phyloP scores from a whole-genome alignment of 345 rosid species.

The Psidium guajava region DNA sequence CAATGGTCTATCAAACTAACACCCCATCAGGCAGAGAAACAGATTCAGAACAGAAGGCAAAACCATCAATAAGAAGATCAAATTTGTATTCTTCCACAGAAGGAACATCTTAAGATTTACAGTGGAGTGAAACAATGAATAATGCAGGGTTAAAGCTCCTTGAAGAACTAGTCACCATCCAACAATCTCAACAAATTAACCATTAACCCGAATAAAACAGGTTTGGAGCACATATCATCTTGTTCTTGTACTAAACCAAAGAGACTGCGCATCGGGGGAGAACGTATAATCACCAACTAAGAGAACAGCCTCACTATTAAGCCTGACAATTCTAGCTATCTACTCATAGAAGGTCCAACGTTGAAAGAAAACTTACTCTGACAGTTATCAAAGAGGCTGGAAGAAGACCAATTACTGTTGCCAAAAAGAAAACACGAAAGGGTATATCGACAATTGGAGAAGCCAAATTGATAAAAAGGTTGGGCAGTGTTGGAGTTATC shows the following conservation, averaged over 20 bases:
- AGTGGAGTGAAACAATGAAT: background rate
- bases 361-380: slow-evolving; percentile 39
- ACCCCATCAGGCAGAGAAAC: background rate
- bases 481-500: slow-evolving; percentile 89
- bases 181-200: background rate
- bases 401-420: slow-evolving; percentile 79
- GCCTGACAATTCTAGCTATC: background rate
- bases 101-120: background rate
- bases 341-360: background rate
- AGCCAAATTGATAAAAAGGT: slow-evolving; percentile 94
- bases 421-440: slow-evolving; percentile 84
- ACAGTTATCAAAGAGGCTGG: slow-evolving; percentile 94
- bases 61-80: background rate
- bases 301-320: background rate
- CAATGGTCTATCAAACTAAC: background rate
- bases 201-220: background rate
- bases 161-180: background rate
- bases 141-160: background rate
- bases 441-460: slow-evolving; percentile 97
- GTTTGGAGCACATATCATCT: background rate
- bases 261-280: background rate
- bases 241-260: background rate
- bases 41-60: background rate
- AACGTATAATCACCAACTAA: no score
- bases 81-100: background rate